These are phyloP conservation scores for Boletus rubescentipes DNA, from an alignment of 768 basidiomycete genomes.

Conservation along the genomic window DNA sequence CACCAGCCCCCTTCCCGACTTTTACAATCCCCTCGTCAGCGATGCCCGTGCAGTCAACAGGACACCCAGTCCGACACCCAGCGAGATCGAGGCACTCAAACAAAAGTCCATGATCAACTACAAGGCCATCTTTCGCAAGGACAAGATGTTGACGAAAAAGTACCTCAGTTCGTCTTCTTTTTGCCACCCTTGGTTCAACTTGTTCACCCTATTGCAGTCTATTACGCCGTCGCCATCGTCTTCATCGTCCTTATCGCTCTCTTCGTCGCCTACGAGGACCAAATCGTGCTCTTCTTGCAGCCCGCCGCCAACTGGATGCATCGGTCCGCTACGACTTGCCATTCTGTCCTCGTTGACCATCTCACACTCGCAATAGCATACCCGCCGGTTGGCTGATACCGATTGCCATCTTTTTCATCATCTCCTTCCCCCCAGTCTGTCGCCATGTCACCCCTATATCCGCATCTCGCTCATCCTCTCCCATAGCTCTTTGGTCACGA, in stretches of 20 bases:
- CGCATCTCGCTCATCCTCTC: constrained; percentile 4
- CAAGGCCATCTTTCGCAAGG: constrained; percentile 41
- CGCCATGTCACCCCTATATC: not conserved
- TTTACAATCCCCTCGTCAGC: constrained; percentile 14
- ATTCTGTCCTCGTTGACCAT: not conserved
- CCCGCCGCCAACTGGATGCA: constrained; percentile 50
- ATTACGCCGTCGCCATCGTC: constrained; percentile 50
- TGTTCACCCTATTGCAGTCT: constrained; percentile 31
- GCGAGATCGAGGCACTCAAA: constrained; percentile 48
- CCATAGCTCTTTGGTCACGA: constrained; percentile 85
- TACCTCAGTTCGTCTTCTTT: constrained; percentile 51
- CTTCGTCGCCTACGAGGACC: constrained; percentile 60
- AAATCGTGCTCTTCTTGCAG: constrained; percentile 49
- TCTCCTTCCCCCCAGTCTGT: constrained; percentile 81
- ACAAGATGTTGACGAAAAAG: constrained; percentile 55
- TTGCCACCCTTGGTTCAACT: not conserved
- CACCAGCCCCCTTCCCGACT: not conserved
- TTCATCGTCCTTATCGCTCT: constrained; percentile 50
- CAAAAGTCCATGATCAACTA: constrained; percentile 45
- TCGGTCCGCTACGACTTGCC: constrained; percentile 25
- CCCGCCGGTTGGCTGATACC: constrained; percentile 73
- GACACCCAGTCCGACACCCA: constrained; percentile 67
- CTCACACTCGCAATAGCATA: constrained; percentile 36
- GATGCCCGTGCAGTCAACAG: constrained; percentile 28
- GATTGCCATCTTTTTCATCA: constrained; percentile 76